These are phyloP conservation scores for Rhizopus stolonifer DNA, from an alignment of 371 early-diverging fungal species.

Conservation along the genomic window DNA sequence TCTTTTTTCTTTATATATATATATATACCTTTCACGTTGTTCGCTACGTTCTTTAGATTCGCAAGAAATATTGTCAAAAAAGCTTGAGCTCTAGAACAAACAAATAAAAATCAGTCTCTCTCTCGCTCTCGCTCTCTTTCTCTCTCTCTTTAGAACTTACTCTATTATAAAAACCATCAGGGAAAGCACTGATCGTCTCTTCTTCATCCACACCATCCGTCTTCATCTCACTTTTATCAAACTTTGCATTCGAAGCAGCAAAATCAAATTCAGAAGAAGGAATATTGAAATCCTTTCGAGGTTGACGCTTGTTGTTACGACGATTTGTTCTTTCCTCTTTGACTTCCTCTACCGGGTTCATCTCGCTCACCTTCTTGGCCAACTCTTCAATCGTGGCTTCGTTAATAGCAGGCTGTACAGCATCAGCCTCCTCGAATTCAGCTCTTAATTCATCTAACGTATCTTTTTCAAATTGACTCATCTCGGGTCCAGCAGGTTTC, in stretches of 20 bases:
- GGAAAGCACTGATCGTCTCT: constrained; percentile 46
- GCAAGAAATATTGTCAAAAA: constrained; percentile 98
- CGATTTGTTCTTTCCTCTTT: constrained; percentile 12
- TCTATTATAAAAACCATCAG: constrained; percentile 61
- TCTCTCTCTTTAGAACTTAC: constrained; percentile 7
- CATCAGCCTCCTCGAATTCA: constrained; percentile 20
- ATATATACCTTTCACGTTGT: constrained; percentile 25
- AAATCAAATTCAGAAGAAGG: constrained; percentile 94
- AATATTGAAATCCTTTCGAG: constrained; percentile 56
- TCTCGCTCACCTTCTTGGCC: constrained; percentile 60
- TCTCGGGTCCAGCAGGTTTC: constrained; percentile 10
- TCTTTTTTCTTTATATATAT: too few species aligned
- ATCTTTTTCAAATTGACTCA: constrained; percentile 18
- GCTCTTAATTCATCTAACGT: constrained; percentile 27
- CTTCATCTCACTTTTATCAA: constrained; percentile 80
- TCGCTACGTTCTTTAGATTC: constrained; percentile 88
- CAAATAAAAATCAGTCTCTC: constrained; percentile 41
- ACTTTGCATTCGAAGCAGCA: constrained; percentile 90
- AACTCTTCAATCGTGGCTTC: constrained; percentile 54
- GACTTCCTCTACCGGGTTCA: constrained; percentile 32
- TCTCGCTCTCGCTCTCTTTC: too few species aligned
- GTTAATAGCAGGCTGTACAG: constrained; percentile 37
- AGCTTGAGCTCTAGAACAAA: constrained; percentile 61
- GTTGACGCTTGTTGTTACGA: constrained; percentile 20
- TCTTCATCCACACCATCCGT: constrained; percentile 51